Conservation (phyloP, 305 asterid genomes). For the Solanum hybrid region DNA sequence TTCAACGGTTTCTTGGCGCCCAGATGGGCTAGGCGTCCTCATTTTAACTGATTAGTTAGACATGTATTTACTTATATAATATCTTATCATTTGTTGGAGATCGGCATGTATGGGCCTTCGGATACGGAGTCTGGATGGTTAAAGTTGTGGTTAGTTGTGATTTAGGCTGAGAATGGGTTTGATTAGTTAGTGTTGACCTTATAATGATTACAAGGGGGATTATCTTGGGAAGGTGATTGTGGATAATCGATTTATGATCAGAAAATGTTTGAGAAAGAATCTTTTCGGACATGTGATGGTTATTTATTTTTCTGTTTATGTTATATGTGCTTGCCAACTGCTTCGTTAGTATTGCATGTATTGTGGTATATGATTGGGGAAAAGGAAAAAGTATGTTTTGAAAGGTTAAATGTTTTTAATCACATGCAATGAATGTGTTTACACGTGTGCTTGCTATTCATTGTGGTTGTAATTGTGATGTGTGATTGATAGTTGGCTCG, state of each 20-base stretch:
- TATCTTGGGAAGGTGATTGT: neutral
- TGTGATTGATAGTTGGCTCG: neutral
- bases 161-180: too few species aligned
- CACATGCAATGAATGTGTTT: neutral
- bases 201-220: neutral
- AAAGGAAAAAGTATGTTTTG: neutral
- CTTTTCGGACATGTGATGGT: neutral
- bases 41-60: neutral
- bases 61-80: neutral
- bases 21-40: neutral
- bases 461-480: neutral
- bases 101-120: too few species aligned
- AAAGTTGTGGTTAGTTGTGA: too few species aligned
- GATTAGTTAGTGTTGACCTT: neutral
- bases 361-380: neutral
- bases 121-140: too few species aligned
- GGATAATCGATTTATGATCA: neutral
- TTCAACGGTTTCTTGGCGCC: neutral
- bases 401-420: neutral
- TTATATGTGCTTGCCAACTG: neutral
- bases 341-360: neutral
- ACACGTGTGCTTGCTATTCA: neutral
- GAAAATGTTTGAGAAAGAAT: neutral
- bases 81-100: neutral
- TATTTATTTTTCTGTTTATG: neutral